These are phyloP conservation scores for Ophiognomonia clavigignenti-juglandacearum DNA, from an alignment of 2,329 filamentous ascomycete genomes.

Conservation along the genomic window DNA sequence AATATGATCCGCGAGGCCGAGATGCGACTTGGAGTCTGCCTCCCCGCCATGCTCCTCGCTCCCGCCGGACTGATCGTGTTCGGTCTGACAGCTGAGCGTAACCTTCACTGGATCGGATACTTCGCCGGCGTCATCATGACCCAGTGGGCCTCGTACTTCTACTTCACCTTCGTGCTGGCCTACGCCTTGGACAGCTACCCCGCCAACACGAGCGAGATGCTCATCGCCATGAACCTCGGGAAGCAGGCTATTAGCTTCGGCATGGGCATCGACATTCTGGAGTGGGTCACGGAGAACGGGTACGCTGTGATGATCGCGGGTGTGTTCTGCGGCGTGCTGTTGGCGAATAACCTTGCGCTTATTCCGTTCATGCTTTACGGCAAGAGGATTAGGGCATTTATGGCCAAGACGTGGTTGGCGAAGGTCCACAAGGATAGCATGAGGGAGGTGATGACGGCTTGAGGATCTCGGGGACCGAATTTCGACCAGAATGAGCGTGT, in stretches of 20 bases:
- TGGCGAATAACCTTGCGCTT: constrained; percentile 43
- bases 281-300: constrained; percentile 44
- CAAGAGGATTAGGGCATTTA: constrained; percentile 42
- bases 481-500: neutral
- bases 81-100: constrained; percentile 30
- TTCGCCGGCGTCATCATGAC: constrained; percentile 44
- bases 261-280: constrained; percentile 43
- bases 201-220: constrained; percentile 56
- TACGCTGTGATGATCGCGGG: constrained; percentile 48
- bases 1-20: constrained; percentile 43
- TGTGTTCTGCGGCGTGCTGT: constrained; percentile 42
- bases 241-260: constrained; percentile 53
- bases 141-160: constrained; percentile 48
- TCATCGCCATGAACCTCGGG: constrained; percentile 55
- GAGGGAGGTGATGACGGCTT: constrained; percentile 12
- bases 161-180: constrained; percentile 53
- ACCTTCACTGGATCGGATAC: constrained; percentile 41
- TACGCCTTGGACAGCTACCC: constrained; percentile 58
- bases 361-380: constrained; percentile 46
- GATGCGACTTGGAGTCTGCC: constrained; percentile 37
- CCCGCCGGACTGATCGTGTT: constrained; percentile 40
- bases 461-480: neutral
- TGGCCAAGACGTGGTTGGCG: constrained; percentile 42
- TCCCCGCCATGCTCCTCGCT: constrained; percentile 33
- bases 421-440: constrained; percentile 19